Percentiles rank a stretch among this genome's conserved stretches.
Evolutionary conservation across 2,329 filamentous ascomycete genomes (phyloP).

Genomic region (Arthrobotrys sinensis): DNA sequence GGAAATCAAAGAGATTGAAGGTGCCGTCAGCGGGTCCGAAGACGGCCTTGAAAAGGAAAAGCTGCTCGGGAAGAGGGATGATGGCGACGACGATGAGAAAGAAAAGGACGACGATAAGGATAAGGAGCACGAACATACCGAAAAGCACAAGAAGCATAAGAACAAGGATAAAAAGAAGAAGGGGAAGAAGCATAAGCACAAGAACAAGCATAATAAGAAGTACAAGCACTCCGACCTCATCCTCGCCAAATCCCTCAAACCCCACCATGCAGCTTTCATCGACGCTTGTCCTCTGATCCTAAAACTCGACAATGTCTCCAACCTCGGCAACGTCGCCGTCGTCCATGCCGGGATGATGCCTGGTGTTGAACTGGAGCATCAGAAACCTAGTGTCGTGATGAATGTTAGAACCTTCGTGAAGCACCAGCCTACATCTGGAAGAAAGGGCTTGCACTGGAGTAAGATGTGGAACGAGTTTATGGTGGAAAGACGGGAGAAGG

Average conservation of each 20-base stretch:
- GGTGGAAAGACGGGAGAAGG: background rate
- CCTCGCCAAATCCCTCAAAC: conserved; percentile 74
- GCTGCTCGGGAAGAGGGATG: conserved; percentile 65
- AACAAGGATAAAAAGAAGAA: conserved; percentile 48
- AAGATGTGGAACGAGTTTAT: conserved; percentile 68
- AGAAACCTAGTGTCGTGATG: conserved; percentile 84
- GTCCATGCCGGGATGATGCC: conserved; percentile 91
- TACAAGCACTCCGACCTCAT: conserved; percentile 68
- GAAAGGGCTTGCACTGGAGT: conserved; percentile 77
- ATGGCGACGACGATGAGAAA: conserved; percentile 65
- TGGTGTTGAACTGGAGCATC: conserved; percentile 76
- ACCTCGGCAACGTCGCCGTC: conserved; percentile 77
- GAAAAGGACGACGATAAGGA: conserved; percentile 29
- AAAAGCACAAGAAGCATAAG: conserved; percentile 39
- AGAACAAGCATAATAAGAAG: conserved; percentile 65
- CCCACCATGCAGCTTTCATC: conserved; percentile 79
- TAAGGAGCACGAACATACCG: conserved; percentile 27
- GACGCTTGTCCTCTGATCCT: conserved; percentile 83
- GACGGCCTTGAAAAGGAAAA: conserved; percentile 61
- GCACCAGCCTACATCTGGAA: conserved; percentile 72
- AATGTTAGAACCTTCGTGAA: conserved; percentile 86
- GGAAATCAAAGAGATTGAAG: conserved; percentile 14
- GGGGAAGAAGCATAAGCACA: conserved; percentile 37
- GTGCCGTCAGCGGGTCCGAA: conserved; percentile 63
- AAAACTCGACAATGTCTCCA: conserved; percentile 76